phyloP scores from a whole-genome alignment of 371 early-diverging fungal genomes.

The Coemansia sp. region DNA sequence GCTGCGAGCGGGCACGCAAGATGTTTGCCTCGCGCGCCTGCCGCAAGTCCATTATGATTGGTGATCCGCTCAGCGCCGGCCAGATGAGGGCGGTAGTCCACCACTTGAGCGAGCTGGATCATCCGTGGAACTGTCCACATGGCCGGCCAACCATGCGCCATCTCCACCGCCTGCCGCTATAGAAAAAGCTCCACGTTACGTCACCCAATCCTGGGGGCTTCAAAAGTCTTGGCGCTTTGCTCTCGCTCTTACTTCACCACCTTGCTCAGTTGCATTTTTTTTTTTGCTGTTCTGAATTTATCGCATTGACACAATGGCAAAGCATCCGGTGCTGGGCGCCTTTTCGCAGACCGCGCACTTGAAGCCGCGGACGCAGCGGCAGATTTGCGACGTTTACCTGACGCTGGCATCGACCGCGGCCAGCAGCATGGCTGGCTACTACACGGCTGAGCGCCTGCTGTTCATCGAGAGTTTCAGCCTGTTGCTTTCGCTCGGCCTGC shows the following conservation, averaged over 20 bases:
- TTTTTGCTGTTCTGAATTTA: too few species aligned
- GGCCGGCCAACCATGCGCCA: slow-evolving; percentile 97
- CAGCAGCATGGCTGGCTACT: slow-evolving; percentile 15
- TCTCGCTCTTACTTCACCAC: too few species aligned
- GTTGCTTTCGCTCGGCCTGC: not conserved
- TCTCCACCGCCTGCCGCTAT: slow-evolving; percentile 48
- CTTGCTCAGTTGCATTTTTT: too few species aligned
- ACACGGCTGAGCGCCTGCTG: slow-evolving; percentile 6
- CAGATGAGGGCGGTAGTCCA: slow-evolving; percentile 77
- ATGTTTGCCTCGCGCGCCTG: slow-evolving; percentile 82
- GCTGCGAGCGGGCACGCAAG: slow-evolving; percentile 62
- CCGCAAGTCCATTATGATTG: slow-evolving; percentile 77
- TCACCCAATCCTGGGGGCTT: too few species aligned
- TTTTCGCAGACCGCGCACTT: slow-evolving; percentile 23
- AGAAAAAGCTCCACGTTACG: too few species aligned
- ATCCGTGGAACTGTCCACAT: slow-evolving; percentile 99
- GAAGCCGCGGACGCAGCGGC: slow-evolving; percentile 20
- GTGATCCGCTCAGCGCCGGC: slow-evolving; percentile 63
- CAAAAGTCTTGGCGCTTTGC: too few species aligned
- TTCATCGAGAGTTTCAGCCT: not conserved
- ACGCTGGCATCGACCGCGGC: slow-evolving; percentile 12
- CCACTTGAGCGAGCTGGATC: slow-evolving; percentile 79
- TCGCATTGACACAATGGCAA: not conserved
- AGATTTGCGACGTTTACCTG: slow-evolving; percentile 22
- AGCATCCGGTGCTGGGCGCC: not conserved